These are phyloP conservation scores for Melampsora larici-populina DNA, from an alignment of 1,284 basidiomycete species.

Conservation along the genomic window DNA sequence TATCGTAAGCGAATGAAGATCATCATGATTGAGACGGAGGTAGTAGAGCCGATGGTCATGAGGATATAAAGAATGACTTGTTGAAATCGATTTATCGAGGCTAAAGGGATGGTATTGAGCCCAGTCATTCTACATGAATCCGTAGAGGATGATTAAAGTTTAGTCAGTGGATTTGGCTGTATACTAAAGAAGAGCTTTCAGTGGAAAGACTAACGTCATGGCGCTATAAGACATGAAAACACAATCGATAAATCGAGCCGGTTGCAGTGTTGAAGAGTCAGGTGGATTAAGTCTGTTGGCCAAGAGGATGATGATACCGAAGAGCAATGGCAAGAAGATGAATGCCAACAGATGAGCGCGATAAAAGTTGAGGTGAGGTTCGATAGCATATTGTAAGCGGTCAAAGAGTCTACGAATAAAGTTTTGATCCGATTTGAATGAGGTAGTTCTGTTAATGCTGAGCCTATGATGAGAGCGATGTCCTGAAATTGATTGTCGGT, in stretches of 20 bases:
- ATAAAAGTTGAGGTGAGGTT: constrained; percentile 43
- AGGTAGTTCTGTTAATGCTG: no score
- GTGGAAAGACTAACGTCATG: constrained; percentile 47
- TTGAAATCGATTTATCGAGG: constrained; percentile 50
- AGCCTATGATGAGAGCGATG: no score
- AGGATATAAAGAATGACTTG: constrained; percentile 53
- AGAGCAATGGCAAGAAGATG: constrained; percentile 31
- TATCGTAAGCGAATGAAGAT: constrained; percentile 52
- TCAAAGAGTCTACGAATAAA: no score
- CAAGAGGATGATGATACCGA: constrained; percentile 23
- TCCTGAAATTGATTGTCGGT: no score
- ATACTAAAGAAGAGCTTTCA: neutral
- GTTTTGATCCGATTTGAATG: no score
- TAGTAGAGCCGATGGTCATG: constrained; percentile 53
- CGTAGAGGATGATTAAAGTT: neutral
- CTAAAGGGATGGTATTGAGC: constrained; percentile 50
- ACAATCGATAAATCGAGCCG: constrained; percentile 51
- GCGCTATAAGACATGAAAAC: constrained; percentile 52
- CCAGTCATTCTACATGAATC: constrained; percentile 49
- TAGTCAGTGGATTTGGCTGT: neutral
- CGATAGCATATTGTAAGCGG: neutral
- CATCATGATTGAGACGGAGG: constrained; percentile 52
- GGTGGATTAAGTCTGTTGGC: neutral
- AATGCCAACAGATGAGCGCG: constrained; percentile 34
- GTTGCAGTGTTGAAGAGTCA: constrained; percentile 8